A percentile compares a stretch with the other conserved stretches of the same genome.
phyloP scores from a whole-genome alignment of 2,329 filamentous ascomycete genomes.

The Epichloe aotearoae region DNA sequence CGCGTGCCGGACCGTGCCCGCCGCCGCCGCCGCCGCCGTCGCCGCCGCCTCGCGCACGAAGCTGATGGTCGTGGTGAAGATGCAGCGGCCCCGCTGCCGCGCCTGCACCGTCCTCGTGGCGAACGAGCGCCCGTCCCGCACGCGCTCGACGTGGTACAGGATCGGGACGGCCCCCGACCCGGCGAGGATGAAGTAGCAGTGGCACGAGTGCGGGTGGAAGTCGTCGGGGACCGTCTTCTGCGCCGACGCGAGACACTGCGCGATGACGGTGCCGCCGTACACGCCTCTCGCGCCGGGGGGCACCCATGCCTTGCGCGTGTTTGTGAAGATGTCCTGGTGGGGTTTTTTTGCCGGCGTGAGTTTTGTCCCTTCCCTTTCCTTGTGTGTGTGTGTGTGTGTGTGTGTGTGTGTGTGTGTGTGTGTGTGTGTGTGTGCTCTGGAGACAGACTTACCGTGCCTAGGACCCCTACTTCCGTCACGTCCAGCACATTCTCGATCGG shows the following conservation, averaged over 20 bases:
- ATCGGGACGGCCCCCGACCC: conserved; percentile 76
- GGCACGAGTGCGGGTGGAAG: conserved; percentile 88
- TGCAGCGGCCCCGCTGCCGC: conserved; percentile 71
- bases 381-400: too few species aligned
- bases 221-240: conserved; percentile 71
- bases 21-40: conserved; percentile 43
- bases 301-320: conserved; percentile 83
- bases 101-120: conserved; percentile 94
- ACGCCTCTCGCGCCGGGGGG: conserved; percentile 88
- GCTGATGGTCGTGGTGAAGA: conserved; percentile 91
- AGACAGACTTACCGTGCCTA: conserved; percentile 47
- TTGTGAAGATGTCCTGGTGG: conserved; percentile 95
- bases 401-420: too few species aligned
- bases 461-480: conserved; percentile 62
- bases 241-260: conserved; percentile 77
- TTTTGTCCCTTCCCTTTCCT: too few species aligned
- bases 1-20: conserved; percentile 52
- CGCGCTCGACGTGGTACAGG: conserved; percentile 87
- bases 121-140: conserved; percentile 81
- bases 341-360: conserved; percentile 18
- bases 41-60: conserved; percentile 59
- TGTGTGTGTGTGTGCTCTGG: too few species aligned
- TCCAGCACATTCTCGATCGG: conserved; percentile 84
- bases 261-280: conserved; percentile 86
- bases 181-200: conserved; percentile 96